Evolutionary conservation across 768 basidiomycete genomes (phyloP), one percentile per base, ranked within the genome.

Genomic region (Mycena latifolia): DNA sequence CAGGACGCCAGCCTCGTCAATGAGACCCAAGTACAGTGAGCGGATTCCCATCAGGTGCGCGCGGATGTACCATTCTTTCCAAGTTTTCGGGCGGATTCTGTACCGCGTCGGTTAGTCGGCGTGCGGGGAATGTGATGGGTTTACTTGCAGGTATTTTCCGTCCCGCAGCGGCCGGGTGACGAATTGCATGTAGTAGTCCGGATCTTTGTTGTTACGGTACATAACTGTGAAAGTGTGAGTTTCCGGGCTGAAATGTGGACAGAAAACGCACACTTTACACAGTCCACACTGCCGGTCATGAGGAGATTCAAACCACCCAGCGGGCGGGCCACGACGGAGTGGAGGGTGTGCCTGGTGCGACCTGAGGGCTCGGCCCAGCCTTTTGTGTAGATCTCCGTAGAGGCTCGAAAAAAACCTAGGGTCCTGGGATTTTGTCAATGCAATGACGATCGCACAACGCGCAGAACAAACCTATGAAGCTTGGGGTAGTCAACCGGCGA

Each of bases 241-340:
- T 37, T 37, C 20, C 10, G 39, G 37, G 43, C 20, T 17, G 18
- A 10, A 52, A 20, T 1, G 7, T 2, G 20, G 51, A n/a, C n/a
- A 6, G 37, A 25, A 6, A 5, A 60, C 62, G 35, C 39, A 68
- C 69, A 14, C 22, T 27, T 46, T 18, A 69, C 37, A 55, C 71
- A 69, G 61, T 63, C 63, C 18, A 71, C 60, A 20, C 35, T 24
- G 28, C 65, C 68, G 8, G 68, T 61, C 33, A 69, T 33, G 62
- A 71, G 58, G 0, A 71, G 54, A 48, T 71, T 71, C 7, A 71
- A 54, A 18, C 71, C 71, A 2, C 65, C 68, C 5, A 71, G 60
- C 24, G 22, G 22, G 18, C 68, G 68, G 22, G 37, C 33, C 10
- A 71, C 68, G 50, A 71, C 68, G 33, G 68, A 22, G 25, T 66